phyloP scores from a whole-genome alignment of 768 basidiomycete genomes.

The Serpula lacrymans region DNA sequence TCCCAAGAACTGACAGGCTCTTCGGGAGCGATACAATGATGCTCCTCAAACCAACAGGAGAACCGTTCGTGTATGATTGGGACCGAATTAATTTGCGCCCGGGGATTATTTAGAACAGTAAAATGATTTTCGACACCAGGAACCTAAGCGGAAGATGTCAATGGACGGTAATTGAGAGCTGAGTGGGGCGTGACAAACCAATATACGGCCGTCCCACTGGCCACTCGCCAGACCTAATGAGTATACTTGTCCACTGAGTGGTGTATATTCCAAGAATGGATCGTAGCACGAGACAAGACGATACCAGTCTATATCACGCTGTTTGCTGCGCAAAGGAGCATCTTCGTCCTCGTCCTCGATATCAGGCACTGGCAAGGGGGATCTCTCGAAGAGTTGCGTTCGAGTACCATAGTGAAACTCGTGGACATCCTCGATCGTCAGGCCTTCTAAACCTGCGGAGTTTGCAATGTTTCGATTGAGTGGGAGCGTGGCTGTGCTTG shows the following conservation, averaged over 20 bases:
- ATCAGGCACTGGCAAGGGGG: constrained; percentile 7
- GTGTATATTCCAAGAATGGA: constrained; percentile 30
- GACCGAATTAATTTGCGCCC: constrained; percentile 14
- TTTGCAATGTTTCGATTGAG: constrained; percentile 33
- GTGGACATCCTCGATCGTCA: constrained; percentile 35
- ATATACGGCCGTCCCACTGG: constrained; percentile 44
- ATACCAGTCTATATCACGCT: constrained; percentile 47
- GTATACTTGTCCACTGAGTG: constrained; percentile 40
- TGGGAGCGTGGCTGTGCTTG: constrained; percentile 22
- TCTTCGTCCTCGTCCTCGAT: constrained; percentile 14
- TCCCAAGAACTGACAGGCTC: constrained; percentile 34
- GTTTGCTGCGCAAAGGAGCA: constrained; percentile 16
- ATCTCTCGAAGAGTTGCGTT: constrained; percentile 24
- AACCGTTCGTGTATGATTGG: constrained; percentile 35
- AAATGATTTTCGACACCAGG: constrained; percentile 21
- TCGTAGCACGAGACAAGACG: constrained; percentile 43
- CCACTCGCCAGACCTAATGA: constrained; percentile 42
- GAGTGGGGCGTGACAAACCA: constrained; percentile 30
- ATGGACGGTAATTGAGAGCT: constrained; percentile 9
- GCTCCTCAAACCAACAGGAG: constrained; percentile 41
- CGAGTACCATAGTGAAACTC: constrained; percentile 37
- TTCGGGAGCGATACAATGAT: constrained; percentile 41
- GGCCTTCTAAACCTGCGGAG: constrained; percentile 20
- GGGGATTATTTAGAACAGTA: constrained; percentile 19
- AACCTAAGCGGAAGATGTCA: constrained; percentile 20